These are phyloP conservation scores for Phaeosphaeriaceae sp. DNA, from an alignment of 2,329 filamentous ascomycete genomes.

Conservation along the genomic window DNA sequence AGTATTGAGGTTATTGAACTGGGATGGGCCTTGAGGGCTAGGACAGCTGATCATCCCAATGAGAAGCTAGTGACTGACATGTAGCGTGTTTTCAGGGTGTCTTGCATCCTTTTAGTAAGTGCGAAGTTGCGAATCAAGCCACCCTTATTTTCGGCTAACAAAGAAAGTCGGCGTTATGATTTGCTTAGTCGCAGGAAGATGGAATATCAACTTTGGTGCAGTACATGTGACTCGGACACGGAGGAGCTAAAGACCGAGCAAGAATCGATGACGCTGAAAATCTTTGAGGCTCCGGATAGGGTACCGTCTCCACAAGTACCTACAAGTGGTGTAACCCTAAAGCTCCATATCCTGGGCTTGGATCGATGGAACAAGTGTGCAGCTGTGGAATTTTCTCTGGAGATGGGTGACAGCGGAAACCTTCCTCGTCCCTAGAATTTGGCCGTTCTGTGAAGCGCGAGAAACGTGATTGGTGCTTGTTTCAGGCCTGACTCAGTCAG, in stretches of 20 bases:
- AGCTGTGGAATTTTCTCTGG: slow-evolving; percentile 1
- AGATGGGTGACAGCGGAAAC: not conserved
- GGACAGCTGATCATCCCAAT: slow-evolving; percentile 9
- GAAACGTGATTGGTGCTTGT: not conserved
- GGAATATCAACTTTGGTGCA: not conserved
- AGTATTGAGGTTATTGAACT: slow-evolving; percentile 4
- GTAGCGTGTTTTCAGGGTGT: not conserved
- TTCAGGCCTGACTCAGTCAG: slow-evolving; percentile 1
- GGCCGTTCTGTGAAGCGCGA: not conserved
- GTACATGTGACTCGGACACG: slow-evolving; percentile 15
- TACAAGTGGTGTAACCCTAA: not conserved
- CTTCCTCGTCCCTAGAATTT: not conserved
- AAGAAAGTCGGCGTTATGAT: not conserved
- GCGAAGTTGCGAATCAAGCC: slow-evolving; percentile 3
- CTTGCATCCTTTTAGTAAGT: slow-evolving; percentile 4
- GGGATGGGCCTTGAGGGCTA: slow-evolving; percentile 2
- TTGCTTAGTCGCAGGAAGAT: too few species aligned
- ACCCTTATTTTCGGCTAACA: slow-evolving; percentile 6
- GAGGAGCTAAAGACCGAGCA: slow-evolving; percentile 19
- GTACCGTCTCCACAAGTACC: not conserved
- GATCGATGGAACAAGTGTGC: not conserved
- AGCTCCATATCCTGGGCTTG: not conserved
- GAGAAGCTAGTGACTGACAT: slow-evolving; percentile 7
- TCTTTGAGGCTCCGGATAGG: slow-evolving; percentile 6
- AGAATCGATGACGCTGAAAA: slow-evolving; percentile 6